phyloP scores from a whole-genome alignment of 805 yeast genomes.

The Wickerhamomyces strasburgensis region DNA sequence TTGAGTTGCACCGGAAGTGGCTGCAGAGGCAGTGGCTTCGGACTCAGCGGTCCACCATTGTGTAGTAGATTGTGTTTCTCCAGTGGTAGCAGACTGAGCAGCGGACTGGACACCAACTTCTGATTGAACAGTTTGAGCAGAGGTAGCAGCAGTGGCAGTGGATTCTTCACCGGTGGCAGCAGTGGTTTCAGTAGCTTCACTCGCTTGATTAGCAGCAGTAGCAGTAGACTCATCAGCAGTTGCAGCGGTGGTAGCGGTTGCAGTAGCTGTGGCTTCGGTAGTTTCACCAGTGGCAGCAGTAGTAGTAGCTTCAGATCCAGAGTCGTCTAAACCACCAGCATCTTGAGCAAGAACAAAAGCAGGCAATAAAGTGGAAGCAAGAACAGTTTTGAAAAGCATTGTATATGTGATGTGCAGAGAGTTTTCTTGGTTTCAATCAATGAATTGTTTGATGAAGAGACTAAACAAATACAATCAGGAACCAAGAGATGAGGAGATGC shows the following conservation, averaged over 20 bases:
- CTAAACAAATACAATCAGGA: too few relatives aligned
- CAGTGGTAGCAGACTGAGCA: background rate
- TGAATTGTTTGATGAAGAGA: background rate
- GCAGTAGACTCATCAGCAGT: background rate
- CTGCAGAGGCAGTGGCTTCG: constrained; percentile 2
- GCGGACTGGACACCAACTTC: background rate
- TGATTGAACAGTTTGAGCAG: constrained; percentile 1
- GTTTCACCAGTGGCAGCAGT: constrained; percentile 3
- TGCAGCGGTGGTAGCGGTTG: constrained; percentile 4
- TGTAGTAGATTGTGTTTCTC: background rate
- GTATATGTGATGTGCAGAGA: constrained; percentile 1
- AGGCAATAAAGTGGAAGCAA: constrained; percentile 9
- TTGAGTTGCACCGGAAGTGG: constrained; percentile 1
- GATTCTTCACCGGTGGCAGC: background rate
- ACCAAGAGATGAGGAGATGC: too few relatives aligned
- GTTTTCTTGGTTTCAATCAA: background rate
- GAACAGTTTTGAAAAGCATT: constrained; percentile 15
- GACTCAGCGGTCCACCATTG: background rate
- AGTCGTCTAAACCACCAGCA: constrained; percentile 11
- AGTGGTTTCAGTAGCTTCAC: background rate
- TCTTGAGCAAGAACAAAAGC: constrained; percentile 9
- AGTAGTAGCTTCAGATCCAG: constrained; percentile 5
- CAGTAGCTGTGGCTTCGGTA: background rate
- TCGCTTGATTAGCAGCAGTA: background rate
- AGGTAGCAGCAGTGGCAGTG: constrained; percentile 1